A percentile compares a stretch with the other conserved stretches of the same genome.
Evolutionary conservation across 2,329 filamentous ascomycete species (phyloP).

Genomic region (Trichoderma sp.): DNA sequence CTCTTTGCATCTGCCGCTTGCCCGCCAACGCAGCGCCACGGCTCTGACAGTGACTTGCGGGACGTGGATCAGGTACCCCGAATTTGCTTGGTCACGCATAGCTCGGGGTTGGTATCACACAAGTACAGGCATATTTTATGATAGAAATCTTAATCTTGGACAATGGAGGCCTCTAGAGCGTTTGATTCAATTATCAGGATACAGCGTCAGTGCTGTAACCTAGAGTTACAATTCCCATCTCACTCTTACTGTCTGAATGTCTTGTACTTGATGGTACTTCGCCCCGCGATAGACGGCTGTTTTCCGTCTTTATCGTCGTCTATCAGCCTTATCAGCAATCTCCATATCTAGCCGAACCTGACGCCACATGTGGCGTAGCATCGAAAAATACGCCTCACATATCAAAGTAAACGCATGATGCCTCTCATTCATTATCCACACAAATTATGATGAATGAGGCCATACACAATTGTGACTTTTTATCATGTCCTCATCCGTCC

Average conservation of each 20-base stretch:
- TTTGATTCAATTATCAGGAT: background rate
- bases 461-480: background rate
- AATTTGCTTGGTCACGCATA: background rate
- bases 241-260: background rate
- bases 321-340: background rate
- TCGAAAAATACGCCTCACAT: constrained; percentile 8
- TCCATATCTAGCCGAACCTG: background rate
- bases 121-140: background rate
- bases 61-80: background rate
- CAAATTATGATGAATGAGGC: background rate
- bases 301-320: background rate
- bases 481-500: constrained; percentile 21
- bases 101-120: background rate
- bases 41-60: background rate
- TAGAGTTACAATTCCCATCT: background rate
- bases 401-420: background rate
- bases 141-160: rapidly evolving
- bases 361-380: constrained; percentile 10
- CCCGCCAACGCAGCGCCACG: background rate
- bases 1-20: background rate
- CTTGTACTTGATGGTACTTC: background rate
- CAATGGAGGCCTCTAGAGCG: background rate
- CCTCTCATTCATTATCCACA: background rate
- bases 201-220: background rate
- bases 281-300: background rate